Conservation (phyloP, 2,329 filamentous ascomycete genomes). For the Ampelomyces quisqualis region DNA sequence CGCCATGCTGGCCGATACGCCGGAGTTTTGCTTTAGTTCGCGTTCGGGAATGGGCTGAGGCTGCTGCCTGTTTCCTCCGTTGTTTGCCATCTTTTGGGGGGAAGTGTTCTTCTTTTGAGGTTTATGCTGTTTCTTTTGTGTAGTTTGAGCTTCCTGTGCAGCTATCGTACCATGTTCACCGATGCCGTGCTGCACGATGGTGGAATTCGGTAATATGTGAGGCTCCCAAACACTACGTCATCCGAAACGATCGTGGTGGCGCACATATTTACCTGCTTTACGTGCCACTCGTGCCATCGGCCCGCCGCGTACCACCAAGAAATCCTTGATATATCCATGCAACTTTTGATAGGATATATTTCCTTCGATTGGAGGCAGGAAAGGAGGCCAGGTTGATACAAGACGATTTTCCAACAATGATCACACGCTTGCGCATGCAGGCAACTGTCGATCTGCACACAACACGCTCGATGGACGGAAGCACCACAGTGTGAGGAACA, state of each 20-base stretch:
- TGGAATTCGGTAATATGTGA: too few species aligned
- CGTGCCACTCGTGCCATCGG: not conserved
- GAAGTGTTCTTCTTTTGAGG: conserved; percentile 5
- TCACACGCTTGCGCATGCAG: too few species aligned
- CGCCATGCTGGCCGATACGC: conserved; percentile 41
- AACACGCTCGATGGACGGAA: too few species aligned
- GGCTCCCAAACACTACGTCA: conserved; percentile 5
- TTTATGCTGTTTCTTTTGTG: conserved; percentile 3
- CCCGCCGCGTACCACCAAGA: too few species aligned
- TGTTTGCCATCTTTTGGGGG: conserved; percentile 13
- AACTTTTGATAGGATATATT: too few species aligned
- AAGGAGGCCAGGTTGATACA: too few species aligned
- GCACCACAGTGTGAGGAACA: too few species aligned
- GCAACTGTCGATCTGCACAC: too few species aligned
- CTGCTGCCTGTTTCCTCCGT: conserved; percentile 11
- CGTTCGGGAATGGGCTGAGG: conserved; percentile 29
- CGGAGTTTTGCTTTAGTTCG: conserved; percentile 45
- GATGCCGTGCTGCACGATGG: not conserved
- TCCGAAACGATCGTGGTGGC: not conserved
- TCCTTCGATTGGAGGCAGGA: too few species aligned
- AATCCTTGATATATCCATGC: too few species aligned
- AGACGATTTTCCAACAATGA: too few species aligned
- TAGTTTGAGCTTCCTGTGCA: conserved; percentile 11
- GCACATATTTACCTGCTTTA: conserved; percentile 1
- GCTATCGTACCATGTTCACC: conserved; percentile 3